Evolutionary conservation across 305 asterid genomes (phyloP), one percentile per base, ranked within the genome.

Genomic region (Fraxinus latifolia): DNA sequence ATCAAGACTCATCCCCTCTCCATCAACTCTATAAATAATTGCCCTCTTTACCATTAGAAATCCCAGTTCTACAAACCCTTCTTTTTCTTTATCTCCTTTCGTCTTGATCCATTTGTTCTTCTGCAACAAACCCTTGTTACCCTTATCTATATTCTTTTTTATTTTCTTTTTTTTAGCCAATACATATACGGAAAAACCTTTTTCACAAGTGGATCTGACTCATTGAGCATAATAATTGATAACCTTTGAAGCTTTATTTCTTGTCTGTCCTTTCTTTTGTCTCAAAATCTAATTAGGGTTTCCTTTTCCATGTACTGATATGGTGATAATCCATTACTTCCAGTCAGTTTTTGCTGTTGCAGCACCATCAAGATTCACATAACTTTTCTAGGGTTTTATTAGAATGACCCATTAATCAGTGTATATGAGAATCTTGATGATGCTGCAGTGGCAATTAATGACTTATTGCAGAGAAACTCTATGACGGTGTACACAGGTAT

Each of bases 381-480:
- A 65, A 21, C 31, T 65, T 23, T 65, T 23, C n/a, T 23, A 65
- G 72, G 72, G 72, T 65, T 23, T 65, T 12, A 62, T 21, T 12
- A 9, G 32, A 23, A 23, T 62, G 0, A 15, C 6, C 72, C 72
- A 0, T 23, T 62, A 7, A 2, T 62, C 31, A 7, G 72, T 62
- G 8, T 23, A 7, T 23, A 65, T 65, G 72, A 65, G 72, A 65
- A 65, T 65, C 72, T 65, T 65, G 72, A 65, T 65, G 72, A 65
- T 65, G 72, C 72, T 65, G 72, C 72, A 65, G 72, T 65, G 72
- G 72, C 72, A 65, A 65, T 65, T 23, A 65, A 65, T 65, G 72
- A 23, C 72, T 65, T 21, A 8, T 65, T 65, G 33, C 8, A 21
- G 2, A 65, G 72, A 65, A 65, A 65, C n/a, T 65, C 32, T 3